Evolutionary conservation across 805 yeast genomes (phyloP), one percentile per base, ranked within the genome.

Genomic region (Starmerella bombicola): DNA sequence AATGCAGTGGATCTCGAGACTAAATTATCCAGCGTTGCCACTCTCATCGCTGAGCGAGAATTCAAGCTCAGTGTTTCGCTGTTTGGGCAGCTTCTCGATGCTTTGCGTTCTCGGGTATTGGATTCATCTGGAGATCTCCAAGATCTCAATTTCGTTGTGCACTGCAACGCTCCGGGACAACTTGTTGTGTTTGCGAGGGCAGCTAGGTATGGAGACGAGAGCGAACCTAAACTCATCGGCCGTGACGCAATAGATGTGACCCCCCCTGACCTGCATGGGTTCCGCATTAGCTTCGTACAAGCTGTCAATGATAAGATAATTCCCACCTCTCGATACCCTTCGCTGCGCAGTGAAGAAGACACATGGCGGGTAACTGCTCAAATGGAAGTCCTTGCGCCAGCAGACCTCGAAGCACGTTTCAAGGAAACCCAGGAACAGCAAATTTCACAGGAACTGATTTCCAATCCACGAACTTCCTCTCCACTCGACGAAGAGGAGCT

Each of bases 41-140:
- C 71, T 1, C 51, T 54, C 37, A 66, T 80, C 37, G 94, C 88
- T 0, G 75, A 78, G 19, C 57, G 59, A 13, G 94, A 84, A 56
- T 80, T 83, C 57, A 70, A 67, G 47, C 55, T 71, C 16, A 76
- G 85, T 5, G 51, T 80, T 45, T 56, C 64, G 9, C 55, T 82
- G 2, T 65, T 80, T 62, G 58, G 62, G n/a, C 57, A 62, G 16
- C 31, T 76, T 1, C 46, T 79, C 41, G 61, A 67, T 20, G 44
- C 51, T 3, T 58, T 74, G 21, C 55, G 58, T 0, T 43, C 51
- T 5, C 54, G 19, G 59, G 8, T 39, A 3, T 26, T 42, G 26
- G n/a, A 19, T n/a, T 19, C 31, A 23, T 33, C 28, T n/a, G 35
- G 28, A 1, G 3, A 22, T 30, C n/a, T n/a, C n/a, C 9, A 24